Evolutionary conservation across 1,139 yeast species (phyloP).

Genomic region (Candida sp.): DNA sequence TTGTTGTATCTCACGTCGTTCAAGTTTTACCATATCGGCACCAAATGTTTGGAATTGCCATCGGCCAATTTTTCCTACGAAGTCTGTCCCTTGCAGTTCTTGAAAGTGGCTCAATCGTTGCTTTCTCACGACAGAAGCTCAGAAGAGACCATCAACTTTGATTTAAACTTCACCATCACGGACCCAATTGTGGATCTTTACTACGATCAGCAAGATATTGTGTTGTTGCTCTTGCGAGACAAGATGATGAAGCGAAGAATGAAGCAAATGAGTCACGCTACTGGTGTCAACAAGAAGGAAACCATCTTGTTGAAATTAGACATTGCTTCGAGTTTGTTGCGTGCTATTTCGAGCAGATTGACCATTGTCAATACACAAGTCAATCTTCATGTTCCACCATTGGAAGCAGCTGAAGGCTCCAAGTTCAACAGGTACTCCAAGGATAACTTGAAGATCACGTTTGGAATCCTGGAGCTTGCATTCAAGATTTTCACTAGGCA

Average conservation of each 20-base stretch:
- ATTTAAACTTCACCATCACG: constrained; percentile 24
- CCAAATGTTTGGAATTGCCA: constrained; percentile 41
- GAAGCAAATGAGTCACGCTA: constrained; percentile 13
- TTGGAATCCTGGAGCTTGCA: constrained; percentile 27
- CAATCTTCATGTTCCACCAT: constrained; percentile 35
- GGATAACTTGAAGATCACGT: constrained; percentile 30
- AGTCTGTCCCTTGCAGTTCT: constrained; percentile 22
- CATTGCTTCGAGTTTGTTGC: constrained; percentile 16
- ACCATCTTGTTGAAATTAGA: constrained; percentile 10
- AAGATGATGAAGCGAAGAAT: constrained; percentile 14
- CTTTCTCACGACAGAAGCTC: constrained; percentile 14
- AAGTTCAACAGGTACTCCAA: constrained; percentile 33
- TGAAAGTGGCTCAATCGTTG: constrained; percentile 13
- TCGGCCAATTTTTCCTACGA: constrained; percentile 32
- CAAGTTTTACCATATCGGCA: constrained; percentile 31
- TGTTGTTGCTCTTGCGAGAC: constrained; percentile 13
- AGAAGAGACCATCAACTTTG: constrained; percentile 19
- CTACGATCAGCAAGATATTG: constrained; percentile 38
- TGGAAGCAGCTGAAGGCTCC: constrained; percentile 19
- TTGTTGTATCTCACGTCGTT: constrained; percentile 27
- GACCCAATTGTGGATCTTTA: constrained; percentile 42
- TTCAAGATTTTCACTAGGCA: constrained; percentile 33
- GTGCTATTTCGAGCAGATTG: constrained; percentile 28
- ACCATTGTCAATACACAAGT: constrained; percentile 36
- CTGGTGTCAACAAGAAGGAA: constrained; percentile 14